Evolutionary conservation across 1,284 basidiomycete species (phyloP).

Genomic region (Xanthoconium separans): DNA sequence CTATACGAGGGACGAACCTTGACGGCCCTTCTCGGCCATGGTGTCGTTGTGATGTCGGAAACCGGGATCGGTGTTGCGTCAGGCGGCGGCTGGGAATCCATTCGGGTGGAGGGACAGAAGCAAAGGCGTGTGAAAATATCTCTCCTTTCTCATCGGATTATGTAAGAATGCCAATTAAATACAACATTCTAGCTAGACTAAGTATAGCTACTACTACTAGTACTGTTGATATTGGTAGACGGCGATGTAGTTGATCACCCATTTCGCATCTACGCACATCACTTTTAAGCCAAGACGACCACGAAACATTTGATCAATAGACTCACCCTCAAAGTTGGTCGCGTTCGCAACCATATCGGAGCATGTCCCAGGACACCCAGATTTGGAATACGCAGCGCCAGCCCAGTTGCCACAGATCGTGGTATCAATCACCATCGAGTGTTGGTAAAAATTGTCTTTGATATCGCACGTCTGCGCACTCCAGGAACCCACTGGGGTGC

Average conservation of each 20-base stretch:
- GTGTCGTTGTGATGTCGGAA: conserved; percentile 45
- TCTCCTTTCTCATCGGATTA: conserved; percentile 21
- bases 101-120: conserved; percentile 27
- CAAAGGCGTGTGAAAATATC: conserved; percentile 30
- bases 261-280: conserved; percentile 45
- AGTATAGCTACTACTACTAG: background rate
- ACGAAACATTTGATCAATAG: conserved; percentile 2
- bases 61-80: conserved; percentile 42
- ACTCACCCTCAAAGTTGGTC: conserved; percentile 58
- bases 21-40: conserved; percentile 42
- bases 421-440: conserved; percentile 69
- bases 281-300: conserved; percentile 1
- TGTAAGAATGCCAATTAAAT: no score
- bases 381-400: conserved; percentile 45
- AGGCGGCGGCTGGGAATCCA: conserved; percentile 39
- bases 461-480: conserved; percentile 63
- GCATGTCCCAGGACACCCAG: conserved; percentile 73
- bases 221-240: conserved; percentile 25
- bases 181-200: no score
- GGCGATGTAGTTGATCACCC: conserved; percentile 56
- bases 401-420: conserved; percentile 64
- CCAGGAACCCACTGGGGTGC: conserved; percentile 65
- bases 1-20: conserved; percentile 36
- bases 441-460: conserved; percentile 64
- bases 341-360: conserved; percentile 61